Percentiles rank a stretch among this genome's conserved stretches.
Conservation (phyloP, 305 asterid genomes). For the Solanum hybrid region DNA sequence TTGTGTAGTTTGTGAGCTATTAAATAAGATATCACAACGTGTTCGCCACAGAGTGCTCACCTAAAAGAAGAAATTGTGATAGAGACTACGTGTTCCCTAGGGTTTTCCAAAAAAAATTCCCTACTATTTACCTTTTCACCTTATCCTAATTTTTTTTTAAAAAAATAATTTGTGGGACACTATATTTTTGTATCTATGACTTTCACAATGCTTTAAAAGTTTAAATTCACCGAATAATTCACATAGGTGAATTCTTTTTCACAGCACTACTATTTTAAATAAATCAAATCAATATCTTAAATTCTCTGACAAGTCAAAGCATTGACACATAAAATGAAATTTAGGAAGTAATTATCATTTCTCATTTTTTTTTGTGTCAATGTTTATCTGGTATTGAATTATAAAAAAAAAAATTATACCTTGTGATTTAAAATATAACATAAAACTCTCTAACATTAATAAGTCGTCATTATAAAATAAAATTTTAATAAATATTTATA, state of each 20-base stretch:
- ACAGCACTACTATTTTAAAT: not conserved
- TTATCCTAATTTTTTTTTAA: not conserved
- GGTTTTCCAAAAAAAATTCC: not conserved
- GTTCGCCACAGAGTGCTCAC: not conserved
- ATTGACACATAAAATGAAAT: not conserved
- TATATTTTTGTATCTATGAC: not conserved
- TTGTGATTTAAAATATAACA: not conserved
- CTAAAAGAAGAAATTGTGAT: not conserved
- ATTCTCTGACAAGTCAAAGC: not conserved
- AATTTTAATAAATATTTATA: not conserved
- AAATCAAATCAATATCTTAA: not conserved
- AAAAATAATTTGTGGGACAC: not conserved
- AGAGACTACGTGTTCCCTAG: not conserved
- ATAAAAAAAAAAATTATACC: not conserved
- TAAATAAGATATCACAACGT: accelerated
- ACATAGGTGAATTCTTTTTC: not conserved
- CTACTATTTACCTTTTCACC: not conserved
- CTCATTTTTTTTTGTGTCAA: not conserved
- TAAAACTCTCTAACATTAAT: not conserved
- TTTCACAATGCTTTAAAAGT: not conserved
- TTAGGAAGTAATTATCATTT: not conserved
- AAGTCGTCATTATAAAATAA: not conserved
- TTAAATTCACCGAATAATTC: not conserved
- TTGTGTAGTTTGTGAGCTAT: accelerated
- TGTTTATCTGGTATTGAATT: not conserved